Conservation (phyloP, 345 rosid species). For the Ceriops tagal region DNA sequence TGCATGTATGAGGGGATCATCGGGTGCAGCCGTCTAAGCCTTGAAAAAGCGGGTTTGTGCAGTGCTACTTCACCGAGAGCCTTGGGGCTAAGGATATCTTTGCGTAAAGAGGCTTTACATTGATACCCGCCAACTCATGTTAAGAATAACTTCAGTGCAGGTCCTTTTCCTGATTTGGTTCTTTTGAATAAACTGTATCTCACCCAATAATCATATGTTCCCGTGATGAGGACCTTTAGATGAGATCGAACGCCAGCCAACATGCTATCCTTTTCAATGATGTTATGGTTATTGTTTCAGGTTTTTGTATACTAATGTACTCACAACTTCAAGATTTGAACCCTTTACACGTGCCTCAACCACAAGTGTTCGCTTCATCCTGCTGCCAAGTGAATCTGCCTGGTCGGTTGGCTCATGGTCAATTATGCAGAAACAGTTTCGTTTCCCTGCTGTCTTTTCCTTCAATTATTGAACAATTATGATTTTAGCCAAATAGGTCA, state of each 20-base stretch:
- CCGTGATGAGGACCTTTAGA: constrained; percentile 22
- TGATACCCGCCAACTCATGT: constrained; percentile 49
- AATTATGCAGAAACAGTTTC: too few species aligned
- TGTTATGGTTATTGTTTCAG: too few species aligned
- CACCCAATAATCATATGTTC: constrained; percentile 22
- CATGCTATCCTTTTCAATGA: too few species aligned
- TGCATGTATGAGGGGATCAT: constrained; percentile 34
- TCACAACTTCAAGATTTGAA: too few species aligned
- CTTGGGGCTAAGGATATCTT: constrained; percentile 41
- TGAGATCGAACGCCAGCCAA: constrained; percentile 1
- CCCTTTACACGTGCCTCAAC: too few species aligned
- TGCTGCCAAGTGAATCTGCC: too few species aligned
- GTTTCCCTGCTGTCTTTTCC: too few species aligned
- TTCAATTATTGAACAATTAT: too few species aligned
- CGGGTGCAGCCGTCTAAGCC: constrained; percentile 33
- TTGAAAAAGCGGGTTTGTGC: constrained; percentile 31
- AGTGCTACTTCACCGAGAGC: constrained; percentile 19
- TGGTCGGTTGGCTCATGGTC: too few species aligned
- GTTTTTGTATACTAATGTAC: too few species aligned
- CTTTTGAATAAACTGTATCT: constrained; percentile 20
- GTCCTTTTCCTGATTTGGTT: constrained; percentile 22
- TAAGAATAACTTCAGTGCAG: constrained; percentile 35
- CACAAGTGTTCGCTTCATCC: too few species aligned
- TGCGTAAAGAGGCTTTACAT: constrained; percentile 65
- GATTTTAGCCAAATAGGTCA: too few species aligned